These are phyloP conservation scores for Tubosaeta brunneosetosa DNA, from an alignment of 768 basidiomycete genomes.

Conservation along the genomic window DNA sequence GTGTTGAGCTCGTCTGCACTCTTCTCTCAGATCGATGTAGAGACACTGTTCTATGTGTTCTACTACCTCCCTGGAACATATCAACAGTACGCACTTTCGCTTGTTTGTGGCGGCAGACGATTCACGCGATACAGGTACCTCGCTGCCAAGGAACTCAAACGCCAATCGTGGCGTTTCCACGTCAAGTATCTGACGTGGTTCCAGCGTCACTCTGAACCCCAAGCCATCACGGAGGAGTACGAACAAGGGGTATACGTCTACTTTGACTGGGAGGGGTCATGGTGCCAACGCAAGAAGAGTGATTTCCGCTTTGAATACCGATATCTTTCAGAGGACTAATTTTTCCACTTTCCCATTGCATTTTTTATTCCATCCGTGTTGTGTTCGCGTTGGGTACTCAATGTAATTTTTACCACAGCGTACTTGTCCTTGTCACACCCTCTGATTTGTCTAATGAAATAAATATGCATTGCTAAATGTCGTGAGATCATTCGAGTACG, in stretches of 20 bases:
- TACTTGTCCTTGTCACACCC: constrained; percentile 13
- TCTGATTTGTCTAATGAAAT: constrained; percentile 13
- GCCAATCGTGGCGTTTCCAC: constrained; percentile 98
- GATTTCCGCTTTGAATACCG: constrained; percentile 98
- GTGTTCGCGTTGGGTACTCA: constrained; percentile 14
- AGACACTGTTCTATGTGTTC: constrained; percentile 98
- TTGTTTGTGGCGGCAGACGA: neutral
- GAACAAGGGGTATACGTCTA: constrained; percentile 99
- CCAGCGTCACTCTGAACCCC: constrained; percentile 96
- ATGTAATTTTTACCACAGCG: constrained; percentile 26
- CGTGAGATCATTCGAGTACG: constrained; percentile 62
- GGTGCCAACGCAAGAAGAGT: constrained; percentile 97
- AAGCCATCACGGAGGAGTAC: constrained; percentile 98
- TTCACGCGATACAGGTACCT: constrained; percentile 57
- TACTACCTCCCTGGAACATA: constrained; percentile 98
- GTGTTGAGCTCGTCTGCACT: constrained; percentile 78
- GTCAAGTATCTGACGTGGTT: constrained; percentile 99
- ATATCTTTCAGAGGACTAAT: constrained; percentile 79
- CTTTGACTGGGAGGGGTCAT: constrained; percentile 98
- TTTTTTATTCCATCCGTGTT: constrained; percentile 6
- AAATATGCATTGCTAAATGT: constrained; percentile 10
- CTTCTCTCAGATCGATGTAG: constrained; percentile 89
- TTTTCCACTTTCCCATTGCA: neutral
- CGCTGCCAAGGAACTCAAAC: constrained; percentile 94
- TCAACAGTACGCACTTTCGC: constrained; percentile 62